phyloP scores from a whole-genome alignment of 2,329 filamentous ascomycete species.

The Polychaeton citri region DNA sequence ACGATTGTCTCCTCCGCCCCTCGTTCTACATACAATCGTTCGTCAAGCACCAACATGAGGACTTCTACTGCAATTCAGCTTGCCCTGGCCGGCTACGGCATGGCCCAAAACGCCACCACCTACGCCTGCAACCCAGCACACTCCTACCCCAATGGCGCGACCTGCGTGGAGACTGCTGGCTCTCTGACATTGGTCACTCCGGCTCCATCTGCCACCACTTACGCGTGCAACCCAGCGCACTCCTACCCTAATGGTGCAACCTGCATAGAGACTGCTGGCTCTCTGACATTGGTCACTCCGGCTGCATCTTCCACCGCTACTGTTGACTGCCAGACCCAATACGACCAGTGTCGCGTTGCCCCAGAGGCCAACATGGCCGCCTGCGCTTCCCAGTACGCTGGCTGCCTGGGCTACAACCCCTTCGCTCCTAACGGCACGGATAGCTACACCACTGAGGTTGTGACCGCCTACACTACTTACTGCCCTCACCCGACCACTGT shows the following conservation, averaged over 20 bases:
- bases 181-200: conserved; percentile 8
- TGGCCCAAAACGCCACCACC: neutral
- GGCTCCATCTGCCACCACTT: conserved; percentile 4
- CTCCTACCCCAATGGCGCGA: conserved; percentile 9
- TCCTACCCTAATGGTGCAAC: conserved; percentile 8
- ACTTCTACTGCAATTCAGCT: neutral
- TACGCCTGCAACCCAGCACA: conserved; percentile 14
- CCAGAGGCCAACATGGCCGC: conserved; percentile 4
- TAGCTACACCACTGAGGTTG: conserved; percentile 14
- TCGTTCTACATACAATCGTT: no score
- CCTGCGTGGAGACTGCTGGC: conserved; percentile 9
- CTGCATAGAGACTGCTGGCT: conserved; percentile 8
- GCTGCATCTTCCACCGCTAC: conserved; percentile 4
- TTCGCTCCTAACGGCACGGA: conserved; percentile 2
- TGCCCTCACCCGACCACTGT: conserved; percentile 16
- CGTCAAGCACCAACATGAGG: neutral
- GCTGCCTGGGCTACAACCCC: conserved; percentile 5
- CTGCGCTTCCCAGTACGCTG: conserved; percentile 2
- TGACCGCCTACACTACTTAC: conserved; percentile 20
- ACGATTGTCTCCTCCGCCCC: no score
- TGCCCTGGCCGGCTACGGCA: neutral
- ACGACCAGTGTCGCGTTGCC: conserved; percentile 1
- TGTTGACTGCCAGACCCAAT: conserved; percentile 2
- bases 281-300: conserved; percentile 7
- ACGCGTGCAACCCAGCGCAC: conserved; percentile 9